Percentiles rank a stretch among this genome's conserved stretches.
phyloP scores from a whole-genome alignment of 139 green algal genomes.

The Chlorella ohadii region DNA sequence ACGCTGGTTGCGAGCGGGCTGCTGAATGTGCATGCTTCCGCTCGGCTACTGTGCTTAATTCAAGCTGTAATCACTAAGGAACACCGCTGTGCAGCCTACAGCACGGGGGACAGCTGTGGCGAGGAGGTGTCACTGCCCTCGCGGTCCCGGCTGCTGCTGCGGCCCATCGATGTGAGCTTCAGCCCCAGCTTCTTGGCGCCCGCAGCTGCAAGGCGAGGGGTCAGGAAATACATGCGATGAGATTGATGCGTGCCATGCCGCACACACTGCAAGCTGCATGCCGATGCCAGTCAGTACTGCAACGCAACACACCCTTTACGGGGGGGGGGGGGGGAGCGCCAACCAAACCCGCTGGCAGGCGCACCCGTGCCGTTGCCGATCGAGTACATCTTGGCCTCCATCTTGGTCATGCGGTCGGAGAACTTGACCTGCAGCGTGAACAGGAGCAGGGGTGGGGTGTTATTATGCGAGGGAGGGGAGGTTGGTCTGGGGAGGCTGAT shows the following conservation, averaged over 20 bases:
- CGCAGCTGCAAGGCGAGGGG: constrained; percentile 19
- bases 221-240: too few species aligned
- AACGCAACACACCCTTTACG: background rate
- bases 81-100: too few species aligned
- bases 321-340: too few species aligned
- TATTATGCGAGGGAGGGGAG: background rate
- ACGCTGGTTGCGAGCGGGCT: too few species aligned
- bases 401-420: constrained; percentile 40
- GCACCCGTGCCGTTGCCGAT: constrained; percentile 17
- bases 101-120: too few species aligned
- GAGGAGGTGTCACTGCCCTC: background rate
- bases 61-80: too few species aligned
- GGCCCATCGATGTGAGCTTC: constrained; percentile 12
- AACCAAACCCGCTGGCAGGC: too few species aligned
- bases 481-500: too few species aligned
- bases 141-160: constrained; percentile 6
- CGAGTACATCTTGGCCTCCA: constrained; percentile 45
- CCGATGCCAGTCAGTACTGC: background rate
- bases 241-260: background rate
- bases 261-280: background rate
- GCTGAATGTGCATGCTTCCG: too few species aligned
- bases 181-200: constrained; percentile 29
- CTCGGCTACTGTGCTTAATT: too few species aligned
- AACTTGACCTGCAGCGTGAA: constrained; percentile 23
- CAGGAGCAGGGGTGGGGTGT: background rate